phyloP scores from a whole-genome alignment of 768 basidiomycete genomes.

The Hypholoma fasciculare region DNA sequence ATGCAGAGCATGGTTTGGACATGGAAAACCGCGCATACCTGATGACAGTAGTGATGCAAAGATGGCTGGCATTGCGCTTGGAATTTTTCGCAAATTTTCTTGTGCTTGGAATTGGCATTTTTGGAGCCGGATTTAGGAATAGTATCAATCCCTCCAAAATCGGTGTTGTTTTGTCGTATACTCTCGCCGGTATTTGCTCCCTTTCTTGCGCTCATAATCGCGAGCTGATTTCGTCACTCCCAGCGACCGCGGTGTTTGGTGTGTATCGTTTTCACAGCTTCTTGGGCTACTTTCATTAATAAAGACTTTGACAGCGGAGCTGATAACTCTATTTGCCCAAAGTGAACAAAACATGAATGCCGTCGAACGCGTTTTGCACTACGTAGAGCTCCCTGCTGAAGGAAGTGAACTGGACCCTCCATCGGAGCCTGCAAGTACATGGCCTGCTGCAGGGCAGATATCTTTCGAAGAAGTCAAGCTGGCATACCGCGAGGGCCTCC shows the following conservation, averaged over 20 bases:
- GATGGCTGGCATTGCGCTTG: conserved; percentile 63
- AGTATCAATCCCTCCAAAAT: conserved; percentile 60
- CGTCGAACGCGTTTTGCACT: conserved; percentile 70
- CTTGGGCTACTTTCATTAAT: neutral
- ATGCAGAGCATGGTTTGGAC: conserved; percentile 56
- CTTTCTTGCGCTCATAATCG: neutral
- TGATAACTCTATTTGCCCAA: conserved; percentile 55
- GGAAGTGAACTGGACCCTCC: conserved; percentile 34
- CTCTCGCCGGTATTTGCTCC: conserved; percentile 39
- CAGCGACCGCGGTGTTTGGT: conserved; percentile 59
- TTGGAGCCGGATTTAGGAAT: conserved; percentile 61
- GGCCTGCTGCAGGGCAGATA: conserved; percentile 55
- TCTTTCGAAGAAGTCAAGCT: conserved; percentile 56
- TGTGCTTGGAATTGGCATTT: conserved; percentile 68
- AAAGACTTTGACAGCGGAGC: conserved; percentile 38
- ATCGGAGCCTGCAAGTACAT: conserved; percentile 43
- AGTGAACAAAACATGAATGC: conserved; percentile 76
- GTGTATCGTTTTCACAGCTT: conserved; percentile 19
- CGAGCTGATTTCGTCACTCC: neutral
- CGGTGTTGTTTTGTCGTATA: conserved; percentile 61
- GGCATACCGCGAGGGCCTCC: conserved; percentile 61
- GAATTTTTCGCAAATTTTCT: conserved; percentile 70
- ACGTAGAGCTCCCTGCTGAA: conserved; percentile 61
- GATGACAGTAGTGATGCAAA: conserved; percentile 64
- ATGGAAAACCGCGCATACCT: conserved; percentile 63